phyloP scores from a whole-genome alignment of 768 basidiomycete genomes.

The Cyathus striatus region DNA sequence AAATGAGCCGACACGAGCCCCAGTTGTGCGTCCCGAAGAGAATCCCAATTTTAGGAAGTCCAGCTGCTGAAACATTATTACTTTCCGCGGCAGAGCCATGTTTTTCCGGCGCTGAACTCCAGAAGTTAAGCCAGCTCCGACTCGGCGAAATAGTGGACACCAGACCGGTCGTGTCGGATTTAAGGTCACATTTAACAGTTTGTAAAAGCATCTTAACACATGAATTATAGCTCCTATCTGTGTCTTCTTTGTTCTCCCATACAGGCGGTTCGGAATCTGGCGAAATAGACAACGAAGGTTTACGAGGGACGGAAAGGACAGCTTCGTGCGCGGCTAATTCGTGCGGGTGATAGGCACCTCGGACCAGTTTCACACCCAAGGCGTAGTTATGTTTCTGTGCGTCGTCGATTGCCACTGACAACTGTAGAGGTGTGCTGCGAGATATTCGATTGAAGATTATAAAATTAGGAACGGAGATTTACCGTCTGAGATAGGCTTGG shows the following conservation, averaged over 20 bases:
- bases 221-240: slow-evolving; percentile 68
- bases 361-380: slow-evolving; percentile 87
- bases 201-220: slow-evolving; percentile 54
- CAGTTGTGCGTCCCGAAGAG: slow-evolving; percentile 89
- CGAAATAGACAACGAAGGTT: slow-evolving; percentile 43
- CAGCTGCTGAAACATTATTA: too few relatives aligned
- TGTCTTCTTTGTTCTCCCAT: slow-evolving; percentile 62
- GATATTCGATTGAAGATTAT: background rate
- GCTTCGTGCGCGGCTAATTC: slow-evolving; percentile 52
- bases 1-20: slow-evolving; percentile 55
- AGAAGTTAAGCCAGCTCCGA: too few relatives aligned
- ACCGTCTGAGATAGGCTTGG: slow-evolving; percentile 85
- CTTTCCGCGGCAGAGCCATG: too few relatives aligned
- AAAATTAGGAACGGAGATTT: slow-evolving; percentile 6
- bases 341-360: slow-evolving; percentile 86
- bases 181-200: slow-evolving; percentile 51
- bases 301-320: slow-evolving; percentile 3
- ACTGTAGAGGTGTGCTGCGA: slow-evolving; percentile 61
- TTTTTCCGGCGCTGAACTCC: too few relatives aligned
- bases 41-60: slow-evolving; percentile 42
- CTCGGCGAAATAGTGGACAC: slow-evolving; percentile 1
- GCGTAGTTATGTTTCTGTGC: slow-evolving; percentile 65
- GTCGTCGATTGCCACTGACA: slow-evolving; percentile 58
- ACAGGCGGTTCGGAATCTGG: slow-evolving; percentile 60
- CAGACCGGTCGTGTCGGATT: slow-evolving; percentile 1